Conservation (phyloP, 2,329 filamentous ascomycete genomes). For the Geoglossum cookeanum region DNA sequence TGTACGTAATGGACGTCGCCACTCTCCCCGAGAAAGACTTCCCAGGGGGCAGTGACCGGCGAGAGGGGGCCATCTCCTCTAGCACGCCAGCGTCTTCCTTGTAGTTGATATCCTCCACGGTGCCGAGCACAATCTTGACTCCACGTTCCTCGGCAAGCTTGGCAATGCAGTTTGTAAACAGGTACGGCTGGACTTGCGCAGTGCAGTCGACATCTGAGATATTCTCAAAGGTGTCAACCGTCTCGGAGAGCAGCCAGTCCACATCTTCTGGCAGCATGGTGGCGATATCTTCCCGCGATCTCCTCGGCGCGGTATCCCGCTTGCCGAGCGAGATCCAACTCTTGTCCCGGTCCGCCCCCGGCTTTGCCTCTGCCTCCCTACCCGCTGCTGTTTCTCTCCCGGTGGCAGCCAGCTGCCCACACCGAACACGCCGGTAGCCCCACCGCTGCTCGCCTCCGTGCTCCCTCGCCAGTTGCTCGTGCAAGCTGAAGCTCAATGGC, state of each 20-base stretch:
- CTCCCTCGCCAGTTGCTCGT: conserved; percentile 6
- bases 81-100: conserved; percentile 10
- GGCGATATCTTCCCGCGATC: conserved; percentile 26
- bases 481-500: conserved; percentile 6
- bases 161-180: conserved; percentile 73
- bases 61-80: not conserved
- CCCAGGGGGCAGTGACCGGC: not conserved
- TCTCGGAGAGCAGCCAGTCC: conserved; percentile 60
- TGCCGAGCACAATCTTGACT: conserved; percentile 22
- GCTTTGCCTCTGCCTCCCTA: conserved; percentile 22
- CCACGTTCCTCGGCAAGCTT: conserved; percentile 25
- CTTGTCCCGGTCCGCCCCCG: conserved; percentile 7
- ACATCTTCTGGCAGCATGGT: conserved; percentile 55
- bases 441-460: conserved; percentile 6
- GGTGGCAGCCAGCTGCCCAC: conserved; percentile 6
- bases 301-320: conserved; percentile 28
- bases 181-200: conserved; percentile 80
- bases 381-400: conserved; percentile 12
- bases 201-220: conserved; percentile 73
- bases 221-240: conserved; percentile 51
- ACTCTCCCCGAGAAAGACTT: not conserved
- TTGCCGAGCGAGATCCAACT: conserved; percentile 25
- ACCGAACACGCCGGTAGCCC: conserved; percentile 7
- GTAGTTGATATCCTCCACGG: conserved; percentile 23
- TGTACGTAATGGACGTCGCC: conserved; percentile 40